Evolutionary conservation across 1,284 basidiomycete genomes (phyloP), one percentile per base, ranked within the genome.

Genomic region (Apiotrichum gamsii): DNA sequence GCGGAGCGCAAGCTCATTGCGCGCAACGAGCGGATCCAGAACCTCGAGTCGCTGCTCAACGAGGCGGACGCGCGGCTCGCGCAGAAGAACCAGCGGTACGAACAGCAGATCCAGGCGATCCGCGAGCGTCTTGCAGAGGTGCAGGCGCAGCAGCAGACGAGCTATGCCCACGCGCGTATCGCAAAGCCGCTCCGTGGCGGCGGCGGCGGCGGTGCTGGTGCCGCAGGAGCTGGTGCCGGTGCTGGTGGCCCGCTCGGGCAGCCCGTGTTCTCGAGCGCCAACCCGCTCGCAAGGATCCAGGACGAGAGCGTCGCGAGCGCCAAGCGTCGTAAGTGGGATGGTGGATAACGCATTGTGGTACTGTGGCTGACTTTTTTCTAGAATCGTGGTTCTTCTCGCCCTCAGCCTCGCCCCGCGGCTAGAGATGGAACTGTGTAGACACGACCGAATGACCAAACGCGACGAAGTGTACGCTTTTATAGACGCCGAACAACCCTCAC

Each of bases 21-120:
- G 23, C 82, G 95, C 43, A 97, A 96, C 69, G 95, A 98, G 72
- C 85, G 95, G 60, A 98, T 99, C 74, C 85, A 89, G 74, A 91
- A 90, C 69, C 78, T 99, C 55, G 95, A 99, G 72, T 82, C 84
- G 8, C 76, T 95, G 38, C 78, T 97, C 19, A 87, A 89, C 67
- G 91, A 96, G 61, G 90, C 91, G 34, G 93, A 97, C 74, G 84
- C 90, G 47, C 82, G 91, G 64, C 76, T 97, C 51, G 84, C 86
- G 28, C 74, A 86, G 53, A 89, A 94, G 77, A 94, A 97, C 72
- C 83, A 90, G 78, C 94, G 93, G 74, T 95, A 94, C 74, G 90
- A 95, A 73, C 82, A 82, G 47, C 90, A 95, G 70, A 73, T 97
- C 45, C 85, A 90, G 69, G 84, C 86, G 19, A 86, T 97, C 59